Evolutionary conservation across 306 rosid species (phyloP).

Genomic region (Cicer bijugum): DNA sequence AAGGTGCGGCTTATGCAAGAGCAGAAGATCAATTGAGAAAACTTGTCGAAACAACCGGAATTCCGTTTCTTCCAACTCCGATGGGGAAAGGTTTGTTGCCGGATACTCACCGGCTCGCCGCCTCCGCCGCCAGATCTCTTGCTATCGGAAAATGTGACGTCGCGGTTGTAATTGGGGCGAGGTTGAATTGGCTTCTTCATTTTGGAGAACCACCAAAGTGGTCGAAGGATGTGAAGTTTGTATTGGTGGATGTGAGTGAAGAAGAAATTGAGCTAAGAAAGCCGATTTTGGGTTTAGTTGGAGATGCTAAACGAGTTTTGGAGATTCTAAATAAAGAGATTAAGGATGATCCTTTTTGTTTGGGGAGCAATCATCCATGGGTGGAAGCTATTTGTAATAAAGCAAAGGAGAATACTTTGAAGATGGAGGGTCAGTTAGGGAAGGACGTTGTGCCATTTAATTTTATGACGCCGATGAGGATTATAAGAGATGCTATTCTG

Average conservation of each 20-base stretch:
- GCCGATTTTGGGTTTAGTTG: slow-evolving; percentile 79
- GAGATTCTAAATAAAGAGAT: slow-evolving; percentile 72
- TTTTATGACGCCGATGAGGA: slow-evolving; percentile 59
- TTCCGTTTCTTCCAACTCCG: slow-evolving; percentile 94
- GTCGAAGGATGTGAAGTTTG: slow-evolving; percentile 82
- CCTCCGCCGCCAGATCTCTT: slow-evolving; percentile 86
- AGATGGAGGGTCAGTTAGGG: slow-evolving; percentile 79
- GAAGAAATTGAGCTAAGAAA: slow-evolving; percentile 85
- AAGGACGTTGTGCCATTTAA: slow-evolving; percentile 83
- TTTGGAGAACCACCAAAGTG: slow-evolving; percentile 96
- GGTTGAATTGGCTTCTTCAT: slow-evolving; percentile 88
- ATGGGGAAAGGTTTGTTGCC: slow-evolving; percentile 91
- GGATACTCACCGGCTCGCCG: slow-evolving; percentile 81
- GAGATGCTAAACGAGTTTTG: slow-evolving; percentile 76
- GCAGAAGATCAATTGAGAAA: slow-evolving; percentile 66
- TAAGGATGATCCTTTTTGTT: slow-evolving; percentile 91
- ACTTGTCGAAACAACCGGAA: slow-evolving; percentile 79
- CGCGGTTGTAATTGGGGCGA: slow-evolving; percentile 84
- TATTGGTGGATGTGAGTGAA: slow-evolving; percentile 71
- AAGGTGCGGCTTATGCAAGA: slow-evolving; percentile 87
- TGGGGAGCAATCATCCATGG: slow-evolving; percentile 82
- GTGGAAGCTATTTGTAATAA: slow-evolving; percentile 67
- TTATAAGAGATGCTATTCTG: slow-evolving; percentile 52
- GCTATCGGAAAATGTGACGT: slow-evolving; percentile 95
- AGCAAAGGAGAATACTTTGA: slow-evolving; percentile 67